phyloP scores from a whole-genome alignment of 139 green algal species.

The Picochlorum sp. region DNA sequence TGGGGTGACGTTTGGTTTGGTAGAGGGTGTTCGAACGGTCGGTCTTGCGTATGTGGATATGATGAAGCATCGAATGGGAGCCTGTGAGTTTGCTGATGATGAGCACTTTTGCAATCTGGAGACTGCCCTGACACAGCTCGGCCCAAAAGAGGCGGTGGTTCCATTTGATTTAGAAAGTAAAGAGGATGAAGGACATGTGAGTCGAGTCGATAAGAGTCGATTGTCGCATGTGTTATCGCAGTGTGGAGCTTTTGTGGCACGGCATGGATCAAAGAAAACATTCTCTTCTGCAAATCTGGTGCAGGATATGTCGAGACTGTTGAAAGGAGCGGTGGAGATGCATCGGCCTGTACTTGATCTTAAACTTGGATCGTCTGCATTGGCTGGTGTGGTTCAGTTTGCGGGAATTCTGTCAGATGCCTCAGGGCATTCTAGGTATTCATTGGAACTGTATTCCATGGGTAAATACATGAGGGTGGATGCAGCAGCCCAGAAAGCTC shows the following conservation, averaged over 20 bases:
- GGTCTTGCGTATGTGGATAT: constrained; percentile 71
- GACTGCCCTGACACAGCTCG: constrained; percentile 71
- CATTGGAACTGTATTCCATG: constrained; percentile 38
- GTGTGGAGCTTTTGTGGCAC: constrained; percentile 57
- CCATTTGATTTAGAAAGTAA: constrained; percentile 29
- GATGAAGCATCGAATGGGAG: constrained; percentile 47
- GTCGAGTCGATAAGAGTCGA: constrained; percentile 16
- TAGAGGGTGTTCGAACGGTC: constrained; percentile 40
- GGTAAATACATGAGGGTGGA: constrained; percentile 22
- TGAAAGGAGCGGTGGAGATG: constrained; percentile 48
- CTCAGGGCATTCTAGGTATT: constrained; percentile 44
- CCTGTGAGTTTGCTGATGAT: constrained; percentile 70
- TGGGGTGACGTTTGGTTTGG: constrained; percentile 26
- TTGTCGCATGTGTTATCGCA: constrained; percentile 54
- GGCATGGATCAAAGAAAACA: constrained; percentile 24
- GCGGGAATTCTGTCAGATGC: constrained; percentile 45
- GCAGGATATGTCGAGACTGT: constrained; percentile 43
- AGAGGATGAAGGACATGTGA: not conserved
- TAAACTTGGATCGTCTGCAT: constrained; percentile 36
- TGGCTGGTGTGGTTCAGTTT: constrained; percentile 64
- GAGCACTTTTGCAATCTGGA: constrained; percentile 78
- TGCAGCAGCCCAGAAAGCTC: constrained; percentile 49
- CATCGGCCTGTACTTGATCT: constrained; percentile 64
- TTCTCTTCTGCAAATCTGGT: constrained; percentile 71
- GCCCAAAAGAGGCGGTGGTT: constrained; percentile 68